Evolutionary conservation across 1,139 yeast genomes (phyloP).

Genomic region (Sugiyamaella castrensis): DNA sequence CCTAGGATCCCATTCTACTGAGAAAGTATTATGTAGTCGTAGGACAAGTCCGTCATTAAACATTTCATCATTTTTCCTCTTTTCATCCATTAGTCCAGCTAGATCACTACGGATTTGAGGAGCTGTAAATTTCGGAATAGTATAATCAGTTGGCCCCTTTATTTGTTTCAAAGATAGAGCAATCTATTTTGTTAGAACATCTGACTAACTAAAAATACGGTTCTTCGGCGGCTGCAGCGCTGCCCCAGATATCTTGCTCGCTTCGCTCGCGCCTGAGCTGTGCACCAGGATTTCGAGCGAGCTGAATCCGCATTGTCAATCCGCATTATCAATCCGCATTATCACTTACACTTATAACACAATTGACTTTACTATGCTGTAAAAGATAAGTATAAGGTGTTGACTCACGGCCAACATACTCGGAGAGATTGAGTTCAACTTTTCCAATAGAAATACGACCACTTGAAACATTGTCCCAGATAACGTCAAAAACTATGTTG

Average conservation of each 20-base stretch:
- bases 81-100: constrained; percentile 35
- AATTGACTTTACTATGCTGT: constrained; percentile 76
- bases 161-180: constrained; percentile 40
- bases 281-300: neutral
- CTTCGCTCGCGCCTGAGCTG: neutral
- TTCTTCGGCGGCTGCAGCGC: neutral
- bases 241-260: neutral
- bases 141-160: constrained; percentile 43
- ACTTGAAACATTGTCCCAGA: constrained; percentile 35
- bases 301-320: neutral
- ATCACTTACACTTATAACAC: constrained; percentile 53
- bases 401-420: constrained; percentile 60
- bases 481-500: constrained; percentile 37
- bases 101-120: constrained; percentile 38
- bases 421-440: constrained; percentile 66
- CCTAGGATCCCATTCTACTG: constrained; percentile 75
- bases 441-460: constrained; percentile 55
- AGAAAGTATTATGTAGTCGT: constrained; percentile 54
- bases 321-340: too few relatives aligned
- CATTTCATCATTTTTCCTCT: constrained; percentile 18
- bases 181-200: constrained; percentile 3
- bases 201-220: neutral
- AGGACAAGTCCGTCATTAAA: constrained; percentile 12
- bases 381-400: constrained; percentile 61
- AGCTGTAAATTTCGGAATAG: constrained; percentile 32